Conservation (phyloP, 2,329 filamentous ascomycete genomes). For the Camptophora hylomeconis region DNA sequence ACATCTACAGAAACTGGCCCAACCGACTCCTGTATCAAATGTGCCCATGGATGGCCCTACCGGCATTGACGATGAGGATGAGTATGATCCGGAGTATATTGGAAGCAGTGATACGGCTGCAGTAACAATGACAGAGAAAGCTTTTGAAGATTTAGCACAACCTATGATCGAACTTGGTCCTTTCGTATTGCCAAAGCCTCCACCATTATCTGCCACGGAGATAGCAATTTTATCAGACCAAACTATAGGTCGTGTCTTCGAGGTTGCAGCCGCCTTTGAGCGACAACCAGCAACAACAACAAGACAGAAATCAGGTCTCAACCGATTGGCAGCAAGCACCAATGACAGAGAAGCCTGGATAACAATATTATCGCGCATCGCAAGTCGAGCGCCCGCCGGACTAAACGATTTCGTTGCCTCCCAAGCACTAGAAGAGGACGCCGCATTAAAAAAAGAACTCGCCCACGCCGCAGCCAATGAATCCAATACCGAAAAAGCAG, state of each 20-base stretch:
- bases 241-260: slow-evolving; percentile 62
- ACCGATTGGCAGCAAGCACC: slow-evolving; percentile 68
- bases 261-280: slow-evolving; percentile 4
- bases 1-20: slow-evolving; percentile 21
- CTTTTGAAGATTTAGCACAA: slow-evolving; percentile 33
- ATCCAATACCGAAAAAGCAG: too few species aligned
- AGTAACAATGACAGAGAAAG: slow-evolving; percentile 48
- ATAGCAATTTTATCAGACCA: slow-evolving; percentile 61
- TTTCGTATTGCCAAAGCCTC: slow-evolving; percentile 68
- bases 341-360: slow-evolving; percentile 86
- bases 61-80: slow-evolving; percentile 71
- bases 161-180: slow-evolving; percentile 50
- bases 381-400: slow-evolving; percentile 62
- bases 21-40: slow-evolving; percentile 19
- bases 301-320: slow-evolving; percentile 57
- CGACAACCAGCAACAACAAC: slow-evolving; percentile 35
- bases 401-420: slow-evolving; percentile 52
- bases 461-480: slow-evolving; percentile 20
- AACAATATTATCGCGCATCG: slow-evolving; percentile 71
- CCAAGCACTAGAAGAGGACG: slow-evolving; percentile 34
- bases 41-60: slow-evolving; percentile 29
- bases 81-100: slow-evolving; percentile 82
- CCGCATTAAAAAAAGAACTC: slow-evolving; percentile 22
- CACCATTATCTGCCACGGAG: slow-evolving; percentile 57
- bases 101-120: slow-evolving; percentile 63